Percentiles rank a stretch among this genome's conserved stretches.
These are phyloP conservation scores for Oldenlandia corymbosa DNA, from an alignment of 257 asterid genomes.

Conservation along the genomic window DNA sequence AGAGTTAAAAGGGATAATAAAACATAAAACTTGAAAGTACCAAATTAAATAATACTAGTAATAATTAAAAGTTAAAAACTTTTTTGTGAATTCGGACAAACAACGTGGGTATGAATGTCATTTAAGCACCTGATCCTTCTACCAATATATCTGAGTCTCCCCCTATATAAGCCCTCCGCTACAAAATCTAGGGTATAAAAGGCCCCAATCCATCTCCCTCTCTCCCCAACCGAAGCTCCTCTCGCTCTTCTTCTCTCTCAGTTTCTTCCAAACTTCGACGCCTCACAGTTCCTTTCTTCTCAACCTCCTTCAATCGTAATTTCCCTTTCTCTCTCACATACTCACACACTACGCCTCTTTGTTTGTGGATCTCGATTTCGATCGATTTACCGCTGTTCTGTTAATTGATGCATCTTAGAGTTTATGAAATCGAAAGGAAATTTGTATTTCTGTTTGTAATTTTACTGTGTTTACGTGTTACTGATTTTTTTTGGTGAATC, in stretches of 20 bases:
- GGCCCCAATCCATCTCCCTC: slow-evolving; percentile 64
- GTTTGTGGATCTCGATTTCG: not conserved
- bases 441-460: not conserved
- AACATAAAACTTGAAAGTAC: no score
- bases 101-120: slow-evolving; percentile 25
- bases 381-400: not conserved
- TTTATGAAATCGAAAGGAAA: not conserved
- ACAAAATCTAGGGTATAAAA: slow-evolving; percentile 76
- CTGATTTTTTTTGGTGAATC: slow-evolving; percentile 13
- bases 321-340: not conserved
- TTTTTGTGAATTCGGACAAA: not conserved
- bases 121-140: not conserved
- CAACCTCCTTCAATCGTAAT: slow-evolving; percentile 5
- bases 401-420: no score
- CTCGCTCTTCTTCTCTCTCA: slow-evolving; percentile 4
- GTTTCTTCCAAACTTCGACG: no score
- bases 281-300: not conserved
- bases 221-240: not conserved
- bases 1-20: no score
- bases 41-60: no score
- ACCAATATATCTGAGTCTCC: slow-evolving; percentile 6
- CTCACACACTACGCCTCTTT: not conserved
- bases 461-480: not conserved
- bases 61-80: not conserved
- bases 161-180: slow-evolving; percentile 50